Evolutionary conservation across 1,284 basidiomycete genomes (phyloP), one percentile per base, ranked within the genome.

Genomic region (Gymnopus androsaceus): DNA sequence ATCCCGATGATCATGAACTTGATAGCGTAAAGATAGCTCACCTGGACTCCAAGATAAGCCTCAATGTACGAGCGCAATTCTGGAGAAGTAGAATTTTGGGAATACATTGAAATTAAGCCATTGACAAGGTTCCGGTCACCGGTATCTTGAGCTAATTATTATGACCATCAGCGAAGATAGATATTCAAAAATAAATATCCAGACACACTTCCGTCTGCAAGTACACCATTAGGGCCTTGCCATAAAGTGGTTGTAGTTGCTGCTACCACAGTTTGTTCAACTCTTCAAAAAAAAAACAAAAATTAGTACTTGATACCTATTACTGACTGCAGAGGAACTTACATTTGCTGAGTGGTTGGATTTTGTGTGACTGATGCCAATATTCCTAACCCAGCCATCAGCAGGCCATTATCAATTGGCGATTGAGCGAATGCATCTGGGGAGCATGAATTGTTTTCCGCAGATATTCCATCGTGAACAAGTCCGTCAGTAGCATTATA

Each of bases 21-120:
- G 31, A 6, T 7, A 33, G 31, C 6, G 17, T 33, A 34, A 19
- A 3, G 23, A 38, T 17, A 38, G 15, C 52, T 5, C 31, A 59
- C 58, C 40, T 59, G 58, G 23, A 59, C 60, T 15, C 27, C 33
- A 2, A 59, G 28, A 48, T 45, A 61, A 11, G 30, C 31, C 4
- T 46, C 41, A 21, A 62, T 41, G 12, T 54, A 58, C 0, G 21
- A 25, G 8, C 52, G 28, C 15, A 56, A 37, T 8, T 27, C 21
- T n/a, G 55, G 21, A 3, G 33, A 57, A 9, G 56, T 57, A 19
- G 36, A 17, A 19, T 55, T 62, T 6, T 54, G 56, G 15, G 46
- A 17, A 38, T 55, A 55, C 15, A 48, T 41, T 3, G 58, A 50
- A 5, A 49, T 14, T 21, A 62, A n/a, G 8, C 52, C 56, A 50